These are phyloP conservation scores for Lasiodiplodia citricola DNA, from an alignment of 2,329 filamentous ascomycete species.

Conservation along the genomic window DNA sequence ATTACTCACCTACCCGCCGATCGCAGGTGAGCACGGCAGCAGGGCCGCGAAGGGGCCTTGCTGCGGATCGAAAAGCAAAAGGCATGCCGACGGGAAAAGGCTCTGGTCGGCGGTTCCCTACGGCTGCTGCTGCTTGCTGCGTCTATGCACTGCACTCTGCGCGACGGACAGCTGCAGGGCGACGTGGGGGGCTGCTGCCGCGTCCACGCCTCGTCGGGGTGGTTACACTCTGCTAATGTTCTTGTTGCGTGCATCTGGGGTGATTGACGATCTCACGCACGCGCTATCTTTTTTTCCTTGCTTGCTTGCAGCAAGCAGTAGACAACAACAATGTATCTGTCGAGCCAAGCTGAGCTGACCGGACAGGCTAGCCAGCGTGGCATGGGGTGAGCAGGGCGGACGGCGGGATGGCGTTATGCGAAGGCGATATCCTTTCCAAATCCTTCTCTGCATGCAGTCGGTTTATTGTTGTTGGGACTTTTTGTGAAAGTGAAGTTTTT, in stretches of 20 bases:
- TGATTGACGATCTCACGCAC: neutral
- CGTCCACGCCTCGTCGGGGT: neutral
- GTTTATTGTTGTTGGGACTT: neutral
- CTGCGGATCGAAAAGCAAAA: neutral
- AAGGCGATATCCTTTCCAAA: neutral
- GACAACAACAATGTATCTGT: neutral
- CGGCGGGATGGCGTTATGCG: neutral
- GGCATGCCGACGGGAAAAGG: neutral
- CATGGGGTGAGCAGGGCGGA: neutral
- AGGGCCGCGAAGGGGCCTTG: neutral
- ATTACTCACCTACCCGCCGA: neutral
- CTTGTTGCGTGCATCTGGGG: neutral
- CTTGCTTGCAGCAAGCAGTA: no score
- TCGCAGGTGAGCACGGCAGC: neutral
- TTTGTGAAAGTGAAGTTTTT: no score
- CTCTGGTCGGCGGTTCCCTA: neutral
- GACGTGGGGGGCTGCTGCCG: conserved; percentile 18
- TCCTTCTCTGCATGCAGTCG: neutral
- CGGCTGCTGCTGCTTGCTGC: no score
- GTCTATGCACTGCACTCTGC: neutral
- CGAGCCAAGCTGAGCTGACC: neutral
- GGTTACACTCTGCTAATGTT: neutral
- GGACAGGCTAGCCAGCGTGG: neutral
- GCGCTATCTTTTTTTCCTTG: no score
- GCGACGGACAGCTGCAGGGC: conserved; percentile 8